phyloP scores from a whole-genome alignment of 768 basidiomycete species.

The Lepiota brunneoincarnata region DNA sequence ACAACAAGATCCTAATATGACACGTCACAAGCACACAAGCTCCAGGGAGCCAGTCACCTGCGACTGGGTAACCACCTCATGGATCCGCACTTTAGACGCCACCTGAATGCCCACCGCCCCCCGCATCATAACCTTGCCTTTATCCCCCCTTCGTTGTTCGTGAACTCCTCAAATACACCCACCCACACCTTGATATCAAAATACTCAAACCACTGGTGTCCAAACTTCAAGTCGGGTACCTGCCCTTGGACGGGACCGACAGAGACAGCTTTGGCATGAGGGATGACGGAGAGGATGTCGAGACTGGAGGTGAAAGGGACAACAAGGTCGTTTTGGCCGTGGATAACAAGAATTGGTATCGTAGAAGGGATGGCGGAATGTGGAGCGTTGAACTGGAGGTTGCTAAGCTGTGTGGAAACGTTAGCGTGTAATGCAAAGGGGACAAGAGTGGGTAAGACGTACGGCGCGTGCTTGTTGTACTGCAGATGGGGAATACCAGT shows the following conservation, averaged over 20 bases:
- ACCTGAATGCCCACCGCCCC: neutral
- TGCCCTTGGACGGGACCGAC: constrained; percentile 30
- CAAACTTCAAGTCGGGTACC: constrained; percentile 35
- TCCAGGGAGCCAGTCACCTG: constrained; percentile 14
- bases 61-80: constrained; percentile 42
- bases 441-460: neutral
- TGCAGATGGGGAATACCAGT: neutral
- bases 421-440: neutral
- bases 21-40: constrained; percentile 9
- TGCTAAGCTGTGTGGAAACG: constrained; percentile 20
- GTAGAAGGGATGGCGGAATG: constrained; percentile 26
- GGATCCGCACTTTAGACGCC: constrained; percentile 19
- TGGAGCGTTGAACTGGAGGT: constrained; percentile 26
- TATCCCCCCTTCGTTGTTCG: neutral
- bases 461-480: constrained; percentile 16
- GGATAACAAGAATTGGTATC: constrained; percentile 36
- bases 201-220: constrained; percentile 46
- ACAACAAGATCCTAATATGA: neutral
- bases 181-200: constrained; percentile 39
- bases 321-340: constrained; percentile 37
- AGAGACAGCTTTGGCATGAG: constrained; percentile 33
- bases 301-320: constrained; percentile 34
- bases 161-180: constrained; percentile 34
- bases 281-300: constrained; percentile 33
- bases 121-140: neutral